Base-by-base conservation (phyloP, 2,329 filamentous ascomycete genomes). In the Colletotrichum tanaceti region DNA sequence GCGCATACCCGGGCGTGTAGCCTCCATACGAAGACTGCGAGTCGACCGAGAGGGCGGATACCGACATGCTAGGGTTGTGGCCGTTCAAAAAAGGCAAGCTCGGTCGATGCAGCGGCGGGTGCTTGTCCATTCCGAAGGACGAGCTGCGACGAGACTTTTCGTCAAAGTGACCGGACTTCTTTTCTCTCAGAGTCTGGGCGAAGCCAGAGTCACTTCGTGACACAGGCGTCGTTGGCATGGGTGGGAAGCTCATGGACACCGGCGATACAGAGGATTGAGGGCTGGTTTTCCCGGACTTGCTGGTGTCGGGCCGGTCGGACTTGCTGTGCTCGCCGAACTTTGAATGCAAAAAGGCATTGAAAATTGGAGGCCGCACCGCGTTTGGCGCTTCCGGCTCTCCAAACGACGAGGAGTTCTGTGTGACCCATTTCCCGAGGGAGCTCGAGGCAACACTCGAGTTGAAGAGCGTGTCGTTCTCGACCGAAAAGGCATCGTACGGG, bases 181-280 rank as follows among this genome's bases (percentile, higher is more conserved):
- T 99, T 80, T 98, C 96, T 39, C 94, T 90, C 65, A 99, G 83
- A 5, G 93, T 97, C 64, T 97, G 83, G 43, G 93, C 92, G 78
- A 96, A 97, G 1, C 93, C 95, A 5, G 95, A 98, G 76, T 99
- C 96, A 75, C 91, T 97, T 18, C 94, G 88, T 6, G 94, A 97
- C n/a, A 92, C 88, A 0, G 93, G 91, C 3, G 93, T 95, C 3
- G 87, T 87, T 4, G 92, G 91, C 79, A 93, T 83, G 0, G 90
- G 87, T 10, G 93, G 91, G 76, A 97, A 97, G 73, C 88, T 89
- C 41, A 87, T 87, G 2, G 93, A 97, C 1, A 92, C 85, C 3
- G 94, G 94, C 0, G 94, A 97, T 16, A 90, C 82, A 1, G 89
- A 90, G 4, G 86, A 86, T 44, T 87, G 87, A 18, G 89, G 89